Evolutionary conservation across 345 rosid species (phyloP).

Genomic region (Firmiana major): DNA sequence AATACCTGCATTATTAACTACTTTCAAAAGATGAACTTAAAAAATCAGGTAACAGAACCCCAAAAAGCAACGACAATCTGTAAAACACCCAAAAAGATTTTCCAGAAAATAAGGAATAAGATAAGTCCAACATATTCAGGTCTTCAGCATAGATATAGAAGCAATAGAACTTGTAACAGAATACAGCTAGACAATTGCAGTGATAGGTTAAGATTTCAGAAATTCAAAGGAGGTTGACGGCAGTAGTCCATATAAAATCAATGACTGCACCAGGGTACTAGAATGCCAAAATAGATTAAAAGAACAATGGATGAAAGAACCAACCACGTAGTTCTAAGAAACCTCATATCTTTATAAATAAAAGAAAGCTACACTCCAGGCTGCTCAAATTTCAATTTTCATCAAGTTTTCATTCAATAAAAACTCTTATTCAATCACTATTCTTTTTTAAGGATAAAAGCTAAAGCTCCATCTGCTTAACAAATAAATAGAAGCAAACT

Average conservation of each 20-base stretch:
- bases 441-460: neutral
- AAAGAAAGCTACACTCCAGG: neutral
- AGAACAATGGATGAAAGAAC: neutral
- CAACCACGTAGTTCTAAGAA: neutral
- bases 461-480: neutral
- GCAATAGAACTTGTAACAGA: neutral
- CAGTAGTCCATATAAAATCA: neutral
- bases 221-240: neutral
- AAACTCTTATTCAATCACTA: neutral
- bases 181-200: neutral
- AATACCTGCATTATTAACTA: slow-evolving; percentile 68
- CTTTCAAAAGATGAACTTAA: slow-evolving; percentile 24
- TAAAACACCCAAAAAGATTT: neutral
- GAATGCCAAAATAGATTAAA: neutral
- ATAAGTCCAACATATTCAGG: neutral
- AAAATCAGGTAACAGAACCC: neutral
- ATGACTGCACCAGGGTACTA: neutral
- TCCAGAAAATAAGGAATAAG: neutral
- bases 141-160: neutral
- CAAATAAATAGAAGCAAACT: neutral
- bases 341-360: neutral
- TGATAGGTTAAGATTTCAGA: neutral
- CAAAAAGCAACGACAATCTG: neutral
- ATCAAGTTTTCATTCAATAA: neutral
- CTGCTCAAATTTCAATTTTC: neutral